Evolutionary conservation across 2,329 filamentous ascomycete species (phyloP).

Genomic region (Plectosphaerella plurivora): DNA sequence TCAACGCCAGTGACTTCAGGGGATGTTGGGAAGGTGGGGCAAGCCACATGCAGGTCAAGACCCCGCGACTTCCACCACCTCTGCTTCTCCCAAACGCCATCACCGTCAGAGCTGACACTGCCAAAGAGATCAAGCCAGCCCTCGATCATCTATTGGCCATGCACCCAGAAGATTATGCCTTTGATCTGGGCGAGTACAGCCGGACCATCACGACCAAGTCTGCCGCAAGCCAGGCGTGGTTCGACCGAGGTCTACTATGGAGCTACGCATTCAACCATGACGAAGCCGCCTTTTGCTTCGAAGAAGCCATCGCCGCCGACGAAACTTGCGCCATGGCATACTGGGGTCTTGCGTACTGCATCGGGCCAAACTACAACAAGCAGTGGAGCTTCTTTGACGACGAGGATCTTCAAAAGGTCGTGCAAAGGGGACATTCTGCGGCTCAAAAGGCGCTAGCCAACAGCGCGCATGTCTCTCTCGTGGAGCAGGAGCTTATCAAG

Average conservation of each 20-base stretch:
- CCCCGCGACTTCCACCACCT: too few relatives aligned
- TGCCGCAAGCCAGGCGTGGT: constrained; percentile 58
- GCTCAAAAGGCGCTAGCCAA: constrained; percentile 36
- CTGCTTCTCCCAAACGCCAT: too few relatives aligned
- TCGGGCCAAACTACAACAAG: constrained; percentile 75
- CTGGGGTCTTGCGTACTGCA: constrained; percentile 66
- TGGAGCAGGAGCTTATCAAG: constrained; percentile 59
- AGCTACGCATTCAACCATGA: constrained; percentile 73
- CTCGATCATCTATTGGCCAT: constrained; percentile 57
- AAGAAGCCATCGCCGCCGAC: constrained; percentile 52
- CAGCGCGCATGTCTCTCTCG: constrained; percentile 30
- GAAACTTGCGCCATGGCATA: constrained; percentile 55
- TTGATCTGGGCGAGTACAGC: constrained; percentile 57
- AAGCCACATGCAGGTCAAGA: too few relatives aligned
- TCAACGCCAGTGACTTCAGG: too few relatives aligned
- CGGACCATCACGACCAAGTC: constrained; percentile 50
- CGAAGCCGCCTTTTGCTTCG: constrained; percentile 62
- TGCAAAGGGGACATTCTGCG: constrained; percentile 42
- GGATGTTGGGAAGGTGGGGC: too few relatives aligned
- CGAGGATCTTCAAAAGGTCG: constrained; percentile 48
- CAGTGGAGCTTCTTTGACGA: constrained; percentile 69
- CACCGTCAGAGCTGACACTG: too few relatives aligned
- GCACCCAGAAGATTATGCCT: constrained; percentile 39
- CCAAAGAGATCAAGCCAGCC: too few relatives aligned
- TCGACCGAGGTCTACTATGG: constrained; percentile 69